phyloP scores from a whole-genome alignment of 2,329 filamentous ascomycete genomes.

The Ceratocystis eucalypticola region DNA sequence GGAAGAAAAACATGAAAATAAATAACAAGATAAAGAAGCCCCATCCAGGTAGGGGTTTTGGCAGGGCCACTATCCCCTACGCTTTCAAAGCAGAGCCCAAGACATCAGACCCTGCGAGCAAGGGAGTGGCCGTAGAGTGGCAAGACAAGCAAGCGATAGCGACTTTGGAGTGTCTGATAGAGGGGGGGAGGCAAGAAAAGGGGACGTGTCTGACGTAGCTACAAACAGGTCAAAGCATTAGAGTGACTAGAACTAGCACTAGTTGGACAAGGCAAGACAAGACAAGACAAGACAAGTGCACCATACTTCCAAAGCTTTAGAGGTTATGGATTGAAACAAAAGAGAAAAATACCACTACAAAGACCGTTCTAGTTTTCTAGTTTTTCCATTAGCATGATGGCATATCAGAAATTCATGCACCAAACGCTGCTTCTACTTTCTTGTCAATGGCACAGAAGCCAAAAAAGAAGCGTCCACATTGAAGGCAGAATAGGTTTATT shows the following conservation, averaged over 20 bases:
- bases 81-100: too few species aligned
- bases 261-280: background rate
- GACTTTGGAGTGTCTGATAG: too few species aligned
- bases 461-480: background rate
- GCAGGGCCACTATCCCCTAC: too few species aligned
- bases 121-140: too few species aligned
- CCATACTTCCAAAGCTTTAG: background rate
- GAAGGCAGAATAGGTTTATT: background rate
- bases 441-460: constrained; percentile 5
- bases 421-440: background rate
- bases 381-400: background rate
- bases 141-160: too few species aligned
- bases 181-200: too few species aligned
- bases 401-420: background rate
- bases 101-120: too few species aligned
- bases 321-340: background rate
- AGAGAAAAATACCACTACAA: background rate
- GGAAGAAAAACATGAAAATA: background rate
- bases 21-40: background rate
- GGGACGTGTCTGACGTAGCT: too few species aligned
- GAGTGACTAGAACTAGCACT: too few species aligned
- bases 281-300: background rate
- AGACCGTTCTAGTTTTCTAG: too few species aligned
- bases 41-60: background rate
- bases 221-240: too few species aligned